phyloP scores from a whole-genome alignment of 164 flowering plant species.

The Nymphaea thermarum region DNA sequence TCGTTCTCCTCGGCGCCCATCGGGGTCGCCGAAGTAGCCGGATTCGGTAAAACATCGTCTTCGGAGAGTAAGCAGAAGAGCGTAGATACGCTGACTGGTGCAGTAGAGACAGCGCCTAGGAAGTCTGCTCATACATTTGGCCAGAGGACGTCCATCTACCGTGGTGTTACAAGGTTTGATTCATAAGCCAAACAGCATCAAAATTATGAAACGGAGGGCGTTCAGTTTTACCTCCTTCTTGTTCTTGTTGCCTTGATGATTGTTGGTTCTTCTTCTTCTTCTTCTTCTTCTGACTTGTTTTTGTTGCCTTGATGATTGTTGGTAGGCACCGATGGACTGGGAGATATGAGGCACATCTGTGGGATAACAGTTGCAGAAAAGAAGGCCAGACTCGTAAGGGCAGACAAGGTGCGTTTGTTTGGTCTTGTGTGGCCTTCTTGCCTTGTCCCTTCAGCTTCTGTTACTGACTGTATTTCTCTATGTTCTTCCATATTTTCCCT shows the following conservation, averaged over 20 bases:
- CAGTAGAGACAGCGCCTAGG: slow-evolving; percentile 33
- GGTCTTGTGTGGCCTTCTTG: neutral
- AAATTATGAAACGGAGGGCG: too few species aligned
- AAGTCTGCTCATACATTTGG: slow-evolving; percentile 66
- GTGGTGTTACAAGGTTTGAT: slow-evolving; percentile 80
- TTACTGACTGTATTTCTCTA: too few species aligned
- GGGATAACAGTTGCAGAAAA: slow-evolving; percentile 95
- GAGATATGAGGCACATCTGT: slow-evolving; percentile 95
- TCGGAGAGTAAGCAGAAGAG: neutral
- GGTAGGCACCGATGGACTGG: slow-evolving; percentile 81
- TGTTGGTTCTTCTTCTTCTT: neutral
- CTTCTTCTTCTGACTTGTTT: neutral
- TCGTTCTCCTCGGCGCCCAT: neutral
- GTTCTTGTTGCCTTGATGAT: too few species aligned
- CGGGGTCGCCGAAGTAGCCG: neutral
- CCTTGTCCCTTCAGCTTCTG: too few species aligned
- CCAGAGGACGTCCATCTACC: slow-evolving; percentile 81
- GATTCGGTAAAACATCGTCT: neutral
- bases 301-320: neutral
- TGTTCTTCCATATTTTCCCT: too few species aligned
- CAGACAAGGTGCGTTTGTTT: slow-evolving; percentile 55
- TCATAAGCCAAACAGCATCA: too few species aligned
- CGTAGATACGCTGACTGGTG: neutral
- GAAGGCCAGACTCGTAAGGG: slow-evolving; percentile 96
- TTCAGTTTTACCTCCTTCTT: too few species aligned